Base-by-base conservation (phyloP, 2,329 filamentous ascomycete species). In the Coniochaeta pulveracea region DNA sequence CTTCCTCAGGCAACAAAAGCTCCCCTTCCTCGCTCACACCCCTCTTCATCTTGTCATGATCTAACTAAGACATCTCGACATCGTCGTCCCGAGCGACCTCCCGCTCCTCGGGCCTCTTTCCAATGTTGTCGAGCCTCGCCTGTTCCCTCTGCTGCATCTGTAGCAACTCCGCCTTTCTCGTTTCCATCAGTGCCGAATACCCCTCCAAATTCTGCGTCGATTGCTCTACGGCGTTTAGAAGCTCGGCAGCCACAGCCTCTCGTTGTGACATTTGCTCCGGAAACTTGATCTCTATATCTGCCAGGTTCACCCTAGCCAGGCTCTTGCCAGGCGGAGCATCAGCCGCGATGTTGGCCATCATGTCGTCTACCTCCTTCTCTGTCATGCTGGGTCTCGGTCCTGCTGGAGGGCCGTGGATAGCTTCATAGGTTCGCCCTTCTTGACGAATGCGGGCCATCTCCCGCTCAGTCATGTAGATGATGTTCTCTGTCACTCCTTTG, bases 391-490 rank as follows among this genome's bases (percentile, higher is more conserved):
- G 12, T 19, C 23, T 19, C 17, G 28, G 11, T 25, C 17, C 10
- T 4, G 19, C 7, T 19, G 25, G 34, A 22, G 35, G 11, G 5
- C 27, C 34, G 7, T 22, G 12, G 19, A 19, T 17, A 6, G 30
- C 33, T 17, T 44, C 40, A 6, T 22, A 25, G 10, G 16, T 34
- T 9, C 40, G 40, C 3, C 49, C 49, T 6, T 41, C 38, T 11
- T 37, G 36, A 4, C 54, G 25, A 18, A 53, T 45, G 10, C 54
- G 53, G 16, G 35, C 37, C 35, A 49, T 49, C 40, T 59, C 55
- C 14, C 53, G 48, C 30, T 49, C 43, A 23, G 55, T 52, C 30
- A 58, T 47, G 37, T 47, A 48, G 18, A 49, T 23, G 15, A 58
- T 37, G 27, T 56, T 57, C 15, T 49, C 43, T 18, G 44, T 44